phyloP scores from a whole-genome alignment of 2,329 filamentous ascomycete genomes.

The Aspergillus intermedius region DNA sequence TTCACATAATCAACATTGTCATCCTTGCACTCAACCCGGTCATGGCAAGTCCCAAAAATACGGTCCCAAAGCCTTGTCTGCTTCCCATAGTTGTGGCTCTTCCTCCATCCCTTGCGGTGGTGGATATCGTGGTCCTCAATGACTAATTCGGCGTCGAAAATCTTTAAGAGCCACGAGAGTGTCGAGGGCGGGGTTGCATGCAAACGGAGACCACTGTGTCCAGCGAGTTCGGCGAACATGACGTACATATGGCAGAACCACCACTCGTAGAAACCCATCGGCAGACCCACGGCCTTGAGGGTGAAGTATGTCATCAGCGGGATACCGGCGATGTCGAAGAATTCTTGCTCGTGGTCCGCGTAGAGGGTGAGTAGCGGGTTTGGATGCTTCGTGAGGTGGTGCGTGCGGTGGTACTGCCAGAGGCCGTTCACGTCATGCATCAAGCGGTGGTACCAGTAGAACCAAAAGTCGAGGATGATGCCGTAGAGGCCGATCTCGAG shows the following conservation, averaged over 20 bases:
- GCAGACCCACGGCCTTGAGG: slow-evolving; percentile 16
- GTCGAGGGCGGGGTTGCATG: slow-evolving; percentile 17
- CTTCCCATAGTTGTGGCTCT: slow-evolving; percentile 22
- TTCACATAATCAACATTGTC: slow-evolving; percentile 20
- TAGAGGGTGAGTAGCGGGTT: slow-evolving; percentile 20
- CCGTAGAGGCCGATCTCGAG: slow-evolving; percentile 18
- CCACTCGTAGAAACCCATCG: slow-evolving; percentile 23
- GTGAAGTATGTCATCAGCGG: slow-evolving; percentile 17
- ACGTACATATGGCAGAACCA: slow-evolving; percentile 22
- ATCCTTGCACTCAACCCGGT: slow-evolving; percentile 16
- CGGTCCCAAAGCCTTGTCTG: slow-evolving; percentile 22
- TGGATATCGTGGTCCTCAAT: slow-evolving; percentile 23
- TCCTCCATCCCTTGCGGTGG: slow-evolving; percentile 22
- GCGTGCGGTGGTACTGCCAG: slow-evolving; percentile 21
- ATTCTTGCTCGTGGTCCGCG: slow-evolving; percentile 19
- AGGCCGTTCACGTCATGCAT: slow-evolving; percentile 18
- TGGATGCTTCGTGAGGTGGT: slow-evolving; percentile 22
- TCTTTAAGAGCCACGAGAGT: slow-evolving; percentile 13
- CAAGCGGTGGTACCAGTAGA: slow-evolving; percentile 23
- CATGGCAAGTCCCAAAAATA: slow-evolving; percentile 19
- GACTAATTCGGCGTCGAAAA: slow-evolving; percentile 18
- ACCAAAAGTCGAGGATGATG: slow-evolving; percentile 23
- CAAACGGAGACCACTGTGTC: slow-evolving; percentile 18
- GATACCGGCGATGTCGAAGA: slow-evolving; percentile 20
- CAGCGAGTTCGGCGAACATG: slow-evolving; percentile 19